phyloP scores from a whole-genome alignment of 1,284 basidiomycete genomes.

The Sutorius eximius region DNA sequence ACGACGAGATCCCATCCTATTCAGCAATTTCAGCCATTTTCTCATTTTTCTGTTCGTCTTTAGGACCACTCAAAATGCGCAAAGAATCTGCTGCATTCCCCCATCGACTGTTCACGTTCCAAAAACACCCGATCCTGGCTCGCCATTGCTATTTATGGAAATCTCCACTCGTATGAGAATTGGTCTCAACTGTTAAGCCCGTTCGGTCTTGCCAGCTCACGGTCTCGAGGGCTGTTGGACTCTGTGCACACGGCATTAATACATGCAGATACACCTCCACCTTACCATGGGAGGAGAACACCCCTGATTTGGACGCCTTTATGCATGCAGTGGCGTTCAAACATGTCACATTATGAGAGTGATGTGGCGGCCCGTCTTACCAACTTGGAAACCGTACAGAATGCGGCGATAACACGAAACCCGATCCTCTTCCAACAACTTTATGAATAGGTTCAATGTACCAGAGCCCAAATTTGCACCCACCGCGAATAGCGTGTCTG shows the following conservation, averaged over 20 bases:
- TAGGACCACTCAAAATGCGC: conserved; percentile 13
- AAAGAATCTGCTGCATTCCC: conserved; percentile 14
- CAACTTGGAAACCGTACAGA: neutral
- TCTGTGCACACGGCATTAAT: neutral
- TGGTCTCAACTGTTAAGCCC: too few species aligned
- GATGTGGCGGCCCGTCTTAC: too few species aligned
- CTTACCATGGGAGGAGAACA: neutral
- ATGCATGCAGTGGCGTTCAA: neutral
- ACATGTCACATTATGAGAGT: neutral
- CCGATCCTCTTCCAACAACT: neutral
- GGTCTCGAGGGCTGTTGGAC: too few species aligned
- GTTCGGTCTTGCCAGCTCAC: neutral
- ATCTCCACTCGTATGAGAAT: neutral
- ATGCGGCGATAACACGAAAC: neutral
- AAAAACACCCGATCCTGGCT: conserved; percentile 23
- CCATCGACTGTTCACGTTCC: conserved; percentile 22
- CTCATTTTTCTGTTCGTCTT: neutral
- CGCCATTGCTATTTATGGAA: conserved; percentile 27
- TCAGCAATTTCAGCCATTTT: too few species aligned
- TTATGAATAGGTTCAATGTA: neutral
- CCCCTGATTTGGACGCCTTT: neutral
- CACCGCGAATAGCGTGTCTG: neutral
- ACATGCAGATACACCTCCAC: neutral
- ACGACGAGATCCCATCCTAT: neutral
- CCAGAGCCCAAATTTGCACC: neutral